phyloP scores from a whole-genome alignment of 495 filamentous ascomycete genomes.

The Hypoxylon rickii region DNA sequence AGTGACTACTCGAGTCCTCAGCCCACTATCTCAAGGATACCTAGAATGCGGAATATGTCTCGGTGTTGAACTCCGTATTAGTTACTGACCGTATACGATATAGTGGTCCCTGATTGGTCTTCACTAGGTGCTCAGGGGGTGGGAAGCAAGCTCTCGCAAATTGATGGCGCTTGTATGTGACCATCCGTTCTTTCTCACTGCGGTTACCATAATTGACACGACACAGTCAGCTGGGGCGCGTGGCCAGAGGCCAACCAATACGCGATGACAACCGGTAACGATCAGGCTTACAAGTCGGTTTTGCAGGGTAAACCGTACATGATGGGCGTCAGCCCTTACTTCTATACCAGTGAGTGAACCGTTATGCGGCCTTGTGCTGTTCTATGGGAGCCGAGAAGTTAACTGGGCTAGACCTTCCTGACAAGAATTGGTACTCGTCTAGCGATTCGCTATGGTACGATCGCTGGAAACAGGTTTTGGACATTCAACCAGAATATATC shows the following conservation, averaged over 20 bases:
- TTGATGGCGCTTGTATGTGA: slow-evolving; percentile 62
- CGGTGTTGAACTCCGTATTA: not conserved
- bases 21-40: not conserved
- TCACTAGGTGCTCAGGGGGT: slow-evolving; percentile 59
- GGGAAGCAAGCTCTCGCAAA: slow-evolving; percentile 45
- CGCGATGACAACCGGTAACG: slow-evolving; percentile 57
- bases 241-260: slow-evolving; percentile 66
- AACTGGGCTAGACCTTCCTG: slow-evolving; percentile 57
- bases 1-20: not conserved
- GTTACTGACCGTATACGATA: slow-evolving; percentile 6
- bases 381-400: not conserved
- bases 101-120: slow-evolving; percentile 66
- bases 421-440: slow-evolving; percentile 76
- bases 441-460: slow-evolving; percentile 75
- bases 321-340: slow-evolving; percentile 81
- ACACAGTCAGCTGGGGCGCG: slow-evolving; percentile 67
- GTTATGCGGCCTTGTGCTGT: not conserved
- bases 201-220: slow-evolving; percentile 4
- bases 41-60: not conserved
- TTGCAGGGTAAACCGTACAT: slow-evolving; percentile 68
- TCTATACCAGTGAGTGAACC: slow-evolving; percentile 58
- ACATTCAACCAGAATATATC: slow-evolving; percentile 67
- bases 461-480: slow-evolving; percentile 71
- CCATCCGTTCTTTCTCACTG: not conserved
- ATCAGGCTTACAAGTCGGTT: slow-evolving; percentile 56